Percentiles rank a stretch among this genome's conserved stretches.
phyloP scores from a whole-genome alignment of 768 basidiomycete species.

The Podaxis sp. region DNA sequence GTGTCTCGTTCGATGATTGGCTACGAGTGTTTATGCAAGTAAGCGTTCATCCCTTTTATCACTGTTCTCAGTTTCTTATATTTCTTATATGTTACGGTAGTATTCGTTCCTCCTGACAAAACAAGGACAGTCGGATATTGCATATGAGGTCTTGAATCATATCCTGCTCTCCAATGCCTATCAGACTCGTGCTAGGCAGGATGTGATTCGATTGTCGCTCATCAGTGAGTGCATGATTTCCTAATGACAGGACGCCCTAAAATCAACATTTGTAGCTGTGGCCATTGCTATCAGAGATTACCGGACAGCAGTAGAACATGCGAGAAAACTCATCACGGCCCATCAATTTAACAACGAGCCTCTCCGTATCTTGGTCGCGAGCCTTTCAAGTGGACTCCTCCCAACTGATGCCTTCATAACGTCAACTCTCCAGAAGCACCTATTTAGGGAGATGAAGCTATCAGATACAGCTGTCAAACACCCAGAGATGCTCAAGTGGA shows the following conservation, averaged over 20 bases:
- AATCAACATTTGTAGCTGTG: constrained; percentile 52
- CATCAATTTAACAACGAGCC: constrained; percentile 91
- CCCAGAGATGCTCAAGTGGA: constrained; percentile 63
- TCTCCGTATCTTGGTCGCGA: constrained; percentile 70
- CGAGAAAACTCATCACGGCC: constrained; percentile 67
- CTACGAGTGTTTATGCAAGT: constrained; percentile 84
- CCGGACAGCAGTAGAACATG: constrained; percentile 65
- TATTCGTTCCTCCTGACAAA: constrained; percentile 71
- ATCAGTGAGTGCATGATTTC: constrained; percentile 52
- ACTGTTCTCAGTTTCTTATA: not conserved
- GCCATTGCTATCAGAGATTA: constrained; percentile 59
- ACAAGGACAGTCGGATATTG: constrained; percentile 60
- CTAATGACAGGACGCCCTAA: not conserved
- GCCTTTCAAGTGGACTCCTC: constrained; percentile 67
- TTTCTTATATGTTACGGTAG: constrained; percentile 32
- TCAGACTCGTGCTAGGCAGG: constrained; percentile 56
- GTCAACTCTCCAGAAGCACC: constrained; percentile 77
- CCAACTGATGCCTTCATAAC: constrained; percentile 77
- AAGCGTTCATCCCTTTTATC: constrained; percentile 16
- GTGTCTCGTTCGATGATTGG: constrained; percentile 84
- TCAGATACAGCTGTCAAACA: constrained; percentile 64
- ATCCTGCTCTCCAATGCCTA: constrained; percentile 74
- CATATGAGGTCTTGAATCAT: constrained; percentile 76
- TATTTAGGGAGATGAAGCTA: constrained; percentile 76
- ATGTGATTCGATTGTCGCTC: constrained; percentile 72